Conservation (phyloP, 75 land plant genomes). For the Gnetum montanum region DNA sequence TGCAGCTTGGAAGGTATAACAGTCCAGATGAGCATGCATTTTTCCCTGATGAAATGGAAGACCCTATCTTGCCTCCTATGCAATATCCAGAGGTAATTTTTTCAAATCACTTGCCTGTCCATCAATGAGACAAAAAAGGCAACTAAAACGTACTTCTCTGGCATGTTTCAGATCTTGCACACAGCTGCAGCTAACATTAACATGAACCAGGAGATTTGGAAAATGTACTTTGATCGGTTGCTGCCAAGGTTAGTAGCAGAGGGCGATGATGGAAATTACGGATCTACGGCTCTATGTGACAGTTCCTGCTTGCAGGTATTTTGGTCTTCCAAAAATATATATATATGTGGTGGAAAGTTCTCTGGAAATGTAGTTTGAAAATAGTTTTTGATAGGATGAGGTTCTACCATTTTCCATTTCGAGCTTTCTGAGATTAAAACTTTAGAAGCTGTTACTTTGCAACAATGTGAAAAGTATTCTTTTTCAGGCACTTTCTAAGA, state of each 20-base stretch:
- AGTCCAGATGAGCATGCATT: slow-evolving; percentile 80
- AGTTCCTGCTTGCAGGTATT: slow-evolving; percentile 77
- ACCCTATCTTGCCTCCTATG: slow-evolving; percentile 31
- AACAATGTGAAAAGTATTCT: no score
- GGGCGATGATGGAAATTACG: slow-evolving; percentile 98
- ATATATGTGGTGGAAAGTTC: no score
- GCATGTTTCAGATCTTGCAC: slow-evolving; percentile 49
- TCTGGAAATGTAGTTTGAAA: no score
- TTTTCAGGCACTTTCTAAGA: slow-evolving; percentile 78
- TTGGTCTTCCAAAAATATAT: no score
- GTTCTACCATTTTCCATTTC: no score
- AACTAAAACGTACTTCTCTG: background rate
- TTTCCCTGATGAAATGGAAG: slow-evolving; percentile 51
- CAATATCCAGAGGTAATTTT: slow-evolving; percentile 37
- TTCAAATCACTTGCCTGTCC: background rate
- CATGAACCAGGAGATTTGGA: slow-evolving; percentile 48
- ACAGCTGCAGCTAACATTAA: slow-evolving; percentile 51
- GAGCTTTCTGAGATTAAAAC: no score
- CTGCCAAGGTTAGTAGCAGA: slow-evolving; percentile 43
- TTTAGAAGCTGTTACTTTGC: no score
- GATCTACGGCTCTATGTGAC: slow-evolving; percentile 64
- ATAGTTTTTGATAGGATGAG: no score
- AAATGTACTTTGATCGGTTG: slow-evolving; percentile 46
- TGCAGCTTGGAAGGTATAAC: slow-evolving; percentile 71
- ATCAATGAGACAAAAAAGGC: background rate